Percentiles rank a stretch among this genome's conserved stretches.
phyloP scores from a whole-genome alignment of 495 filamentous ascomycete species.

The Cudoniella acicularis region DNA sequence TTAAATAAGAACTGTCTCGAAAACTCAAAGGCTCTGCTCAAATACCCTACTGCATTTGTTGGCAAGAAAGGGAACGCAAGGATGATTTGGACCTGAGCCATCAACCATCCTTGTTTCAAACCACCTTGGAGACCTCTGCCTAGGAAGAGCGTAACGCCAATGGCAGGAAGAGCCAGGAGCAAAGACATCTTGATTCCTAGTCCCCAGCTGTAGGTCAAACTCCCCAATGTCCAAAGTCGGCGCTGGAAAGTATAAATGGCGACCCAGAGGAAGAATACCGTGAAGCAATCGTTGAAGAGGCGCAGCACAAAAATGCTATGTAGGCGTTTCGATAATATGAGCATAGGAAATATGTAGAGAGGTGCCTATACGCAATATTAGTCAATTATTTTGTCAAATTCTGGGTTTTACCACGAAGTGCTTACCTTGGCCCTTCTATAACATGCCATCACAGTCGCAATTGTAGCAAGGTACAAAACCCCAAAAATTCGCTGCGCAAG shows the following conservation, averaged over 20 bases:
- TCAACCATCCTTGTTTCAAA: slow-evolving; percentile 63
- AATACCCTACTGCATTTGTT: slow-evolving; percentile 64
- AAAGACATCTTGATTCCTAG: slow-evolving; percentile 93
- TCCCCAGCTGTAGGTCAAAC: slow-evolving; percentile 68
- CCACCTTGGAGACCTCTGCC: slow-evolving; percentile 59
- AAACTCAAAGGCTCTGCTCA: slow-evolving; percentile 81
- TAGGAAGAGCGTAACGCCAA: slow-evolving; percentile 69
- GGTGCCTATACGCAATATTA: slow-evolving; percentile 54
- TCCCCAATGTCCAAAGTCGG: slow-evolving; percentile 66
- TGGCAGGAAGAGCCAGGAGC: slow-evolving; percentile 73
- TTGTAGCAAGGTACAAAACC: slow-evolving; percentile 67
- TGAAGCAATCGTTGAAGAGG: slow-evolving; percentile 93
- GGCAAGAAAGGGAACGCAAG: slow-evolving; percentile 76
- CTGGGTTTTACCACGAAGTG: background rate
- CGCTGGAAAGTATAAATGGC: slow-evolving; percentile 74
- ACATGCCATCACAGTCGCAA: slow-evolving; percentile 75
- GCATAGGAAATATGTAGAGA: slow-evolving; percentile 81
- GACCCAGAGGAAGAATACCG: slow-evolving; percentile 73
- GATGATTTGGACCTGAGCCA: slow-evolving; percentile 69
- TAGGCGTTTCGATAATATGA: slow-evolving; percentile 85
- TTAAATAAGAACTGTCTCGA: slow-evolving; percentile 88
- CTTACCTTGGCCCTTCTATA: slow-evolving; percentile 69
- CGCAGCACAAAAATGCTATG: slow-evolving; percentile 92
- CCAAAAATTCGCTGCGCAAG: slow-evolving; percentile 79
- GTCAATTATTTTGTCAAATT: slow-evolving; percentile 6